A percentile compares a stretch with the other conserved stretches of the same genome.
phyloP scores from a whole-genome alignment of 75 land plant genomes.

The Cunninghamia lanceolata region DNA sequence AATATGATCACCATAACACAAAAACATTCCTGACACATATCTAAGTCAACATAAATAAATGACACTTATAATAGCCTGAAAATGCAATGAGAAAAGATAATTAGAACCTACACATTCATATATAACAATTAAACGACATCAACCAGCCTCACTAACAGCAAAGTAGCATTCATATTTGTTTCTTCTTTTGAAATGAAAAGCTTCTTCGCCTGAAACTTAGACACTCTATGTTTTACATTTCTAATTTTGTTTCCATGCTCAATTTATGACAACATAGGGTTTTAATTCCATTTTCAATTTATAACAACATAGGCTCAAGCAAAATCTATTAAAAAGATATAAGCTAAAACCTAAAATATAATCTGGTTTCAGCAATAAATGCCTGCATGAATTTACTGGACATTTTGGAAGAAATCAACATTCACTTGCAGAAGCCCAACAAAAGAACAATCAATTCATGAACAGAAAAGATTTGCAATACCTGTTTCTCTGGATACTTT shows the following conservation, averaged over 20 bases:
- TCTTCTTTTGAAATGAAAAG: not conserved
- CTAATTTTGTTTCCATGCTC: too few relatives aligned
- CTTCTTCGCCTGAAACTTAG: not conserved
- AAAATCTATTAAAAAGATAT: not conserved
- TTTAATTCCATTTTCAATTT: not conserved
- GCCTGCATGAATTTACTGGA: not conserved
- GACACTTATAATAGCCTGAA: not conserved
- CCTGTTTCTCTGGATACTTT: slow-evolving; percentile 99
- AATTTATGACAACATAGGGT: not conserved
- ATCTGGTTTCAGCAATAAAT: not conserved
- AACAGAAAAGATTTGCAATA: slow-evolving; percentile 16
- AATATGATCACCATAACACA: not conserved
- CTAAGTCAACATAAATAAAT: not conserved
- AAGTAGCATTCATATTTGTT: not conserved
- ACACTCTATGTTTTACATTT: not conserved
- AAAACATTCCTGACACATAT: not conserved
- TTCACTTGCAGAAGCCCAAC: not conserved
- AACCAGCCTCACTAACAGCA: not conserved
- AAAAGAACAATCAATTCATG: not conserved
- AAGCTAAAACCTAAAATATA: slow-evolving; percentile 4
- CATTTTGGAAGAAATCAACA: not conserved
- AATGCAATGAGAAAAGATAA: not conserved
- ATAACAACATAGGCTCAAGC: not conserved
- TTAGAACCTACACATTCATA: not conserved
- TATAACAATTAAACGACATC: not conserved